phyloP scores from a whole-genome alignment of 2,329 filamentous ascomycete species.

The Fusarium albosuccineum region DNA sequence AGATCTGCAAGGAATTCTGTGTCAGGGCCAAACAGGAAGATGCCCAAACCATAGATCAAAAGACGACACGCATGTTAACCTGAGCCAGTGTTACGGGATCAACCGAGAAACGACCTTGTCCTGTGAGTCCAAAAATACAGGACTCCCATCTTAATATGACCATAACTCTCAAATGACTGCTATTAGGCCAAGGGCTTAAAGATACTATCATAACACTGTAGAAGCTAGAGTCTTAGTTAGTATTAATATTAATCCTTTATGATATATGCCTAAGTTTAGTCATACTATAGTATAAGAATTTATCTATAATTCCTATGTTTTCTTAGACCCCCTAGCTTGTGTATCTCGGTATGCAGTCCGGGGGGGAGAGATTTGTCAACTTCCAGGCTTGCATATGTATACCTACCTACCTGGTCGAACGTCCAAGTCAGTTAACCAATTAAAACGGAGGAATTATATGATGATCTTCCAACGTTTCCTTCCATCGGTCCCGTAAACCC shows the following conservation, averaged over 20 bases:
- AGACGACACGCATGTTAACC: too few species aligned
- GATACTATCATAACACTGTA: too few species aligned
- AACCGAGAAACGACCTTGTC: background rate
- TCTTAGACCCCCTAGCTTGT: too few species aligned
- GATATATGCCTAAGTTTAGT: too few species aligned
- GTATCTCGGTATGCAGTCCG: too few species aligned
- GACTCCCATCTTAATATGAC: background rate
- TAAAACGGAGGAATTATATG: background rate
- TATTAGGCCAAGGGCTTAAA: background rate
- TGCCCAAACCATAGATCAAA: background rate
- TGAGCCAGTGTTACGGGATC: background rate
- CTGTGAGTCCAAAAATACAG: background rate
- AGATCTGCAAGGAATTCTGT: background rate
- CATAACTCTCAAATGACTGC: background rate
- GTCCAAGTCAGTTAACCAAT: slow-evolving; percentile 12
- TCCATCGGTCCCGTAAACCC: slow-evolving; percentile 6
- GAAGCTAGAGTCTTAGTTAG: too few species aligned
- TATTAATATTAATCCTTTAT: too few species aligned
- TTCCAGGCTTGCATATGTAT: background rate
- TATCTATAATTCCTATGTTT: too few species aligned
- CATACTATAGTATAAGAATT: too few species aligned
- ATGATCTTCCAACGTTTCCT: background rate
- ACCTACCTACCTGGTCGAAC: background rate
- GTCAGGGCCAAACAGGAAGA: background rate
- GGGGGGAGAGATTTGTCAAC: too few species aligned